Conservation (phyloP, 805 yeast genomes). For the Candida cerambycidarum region DNA sequence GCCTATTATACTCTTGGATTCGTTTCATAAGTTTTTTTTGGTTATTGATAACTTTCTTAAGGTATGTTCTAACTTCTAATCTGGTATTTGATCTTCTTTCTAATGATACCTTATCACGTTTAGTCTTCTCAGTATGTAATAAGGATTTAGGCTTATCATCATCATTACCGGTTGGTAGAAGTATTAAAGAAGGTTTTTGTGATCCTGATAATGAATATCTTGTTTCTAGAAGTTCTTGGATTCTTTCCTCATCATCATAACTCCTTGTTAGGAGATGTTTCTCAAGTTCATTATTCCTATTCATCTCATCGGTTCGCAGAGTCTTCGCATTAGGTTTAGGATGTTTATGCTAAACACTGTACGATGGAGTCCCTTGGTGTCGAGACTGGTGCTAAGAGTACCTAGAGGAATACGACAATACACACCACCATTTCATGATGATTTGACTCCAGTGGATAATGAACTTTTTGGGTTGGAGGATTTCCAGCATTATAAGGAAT, state of each 20-base stretch:
- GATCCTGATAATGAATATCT: slow-evolving; percentile 48
- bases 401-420: slow-evolving; percentile 3
- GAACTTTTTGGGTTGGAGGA: slow-evolving; percentile 40
- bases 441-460: slow-evolving; percentile 29
- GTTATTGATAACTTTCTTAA: slow-evolving; percentile 33
- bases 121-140: slow-evolving; percentile 17
- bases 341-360: neutral
- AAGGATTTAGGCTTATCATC: slow-evolving; percentile 19
- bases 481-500: slow-evolving; percentile 38
- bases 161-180: slow-evolving; percentile 36
- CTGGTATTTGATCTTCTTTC: slow-evolving; percentile 33
- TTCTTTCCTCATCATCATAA: slow-evolving; percentile 35
- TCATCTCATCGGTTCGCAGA: slow-evolving; percentile 27
- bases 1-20: slow-evolving; percentile 31
- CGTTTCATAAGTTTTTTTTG: slow-evolving; percentile 42
- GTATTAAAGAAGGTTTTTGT: slow-evolving; percentile 46
- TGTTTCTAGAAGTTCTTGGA: slow-evolving; percentile 41
- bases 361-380: too few species aligned
- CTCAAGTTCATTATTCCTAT: slow-evolving; percentile 46
- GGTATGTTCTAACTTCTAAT: slow-evolving; percentile 42
- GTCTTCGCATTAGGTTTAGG: too few species aligned
- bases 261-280: slow-evolving; percentile 46
- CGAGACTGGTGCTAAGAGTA: neutral
- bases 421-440: slow-evolving; percentile 41
- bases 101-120: slow-evolving; percentile 10